A percentile compares a stretch with the other conserved stretches of the same genome.
Conservation (phyloP, 768 basidiomycete species). For the Pleurotus tuoliensis region DNA sequence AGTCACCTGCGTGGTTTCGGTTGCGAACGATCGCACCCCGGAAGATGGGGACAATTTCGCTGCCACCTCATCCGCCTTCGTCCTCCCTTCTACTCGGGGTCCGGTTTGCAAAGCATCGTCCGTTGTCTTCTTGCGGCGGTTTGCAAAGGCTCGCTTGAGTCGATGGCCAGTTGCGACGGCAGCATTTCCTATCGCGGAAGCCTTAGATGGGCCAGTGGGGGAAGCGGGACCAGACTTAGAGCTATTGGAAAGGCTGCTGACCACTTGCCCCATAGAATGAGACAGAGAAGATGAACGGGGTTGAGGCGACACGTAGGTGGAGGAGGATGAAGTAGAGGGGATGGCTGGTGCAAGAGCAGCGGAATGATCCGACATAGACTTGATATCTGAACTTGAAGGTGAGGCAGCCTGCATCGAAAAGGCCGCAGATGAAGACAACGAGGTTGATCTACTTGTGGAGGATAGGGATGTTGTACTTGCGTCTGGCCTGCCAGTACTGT, state of each 20-base stretch:
- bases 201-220: slow-evolving; percentile 4
- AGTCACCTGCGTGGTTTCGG: slow-evolving; percentile 8
- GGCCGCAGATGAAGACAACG: slow-evolving; percentile 40
- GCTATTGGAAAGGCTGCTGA: slow-evolving; percentile 3
- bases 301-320: slow-evolving; percentile 10
- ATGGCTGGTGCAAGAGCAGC: slow-evolving; percentile 21
- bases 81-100: not conserved
- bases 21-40: not conserved
- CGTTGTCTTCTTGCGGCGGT: slow-evolving; percentile 49
- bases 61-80: not conserved
- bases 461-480: slow-evolving; percentile 36
- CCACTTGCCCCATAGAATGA: slow-evolving; percentile 12
- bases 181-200: slow-evolving; percentile 17
- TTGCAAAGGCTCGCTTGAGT: slow-evolving; percentile 57
- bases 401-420: slow-evolving; percentile 29
- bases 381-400: slow-evolving; percentile 35
- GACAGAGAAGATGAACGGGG: slow-evolving; percentile 14
- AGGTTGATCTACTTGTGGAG: slow-evolving; percentile 37
- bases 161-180: slow-evolving; percentile 43
- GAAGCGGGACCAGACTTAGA: not conserved
- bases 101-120: not conserved
- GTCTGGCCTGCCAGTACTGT: slow-evolving; percentile 25
- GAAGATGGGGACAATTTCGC: slow-evolving; percentile 2
- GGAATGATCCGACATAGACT: slow-evolving; percentile 36
- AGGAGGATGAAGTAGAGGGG: slow-evolving; percentile 6